Evolutionary conservation across 106 monocot species (phyloP).

Genomic region (Triglochin maritima): DNA sequence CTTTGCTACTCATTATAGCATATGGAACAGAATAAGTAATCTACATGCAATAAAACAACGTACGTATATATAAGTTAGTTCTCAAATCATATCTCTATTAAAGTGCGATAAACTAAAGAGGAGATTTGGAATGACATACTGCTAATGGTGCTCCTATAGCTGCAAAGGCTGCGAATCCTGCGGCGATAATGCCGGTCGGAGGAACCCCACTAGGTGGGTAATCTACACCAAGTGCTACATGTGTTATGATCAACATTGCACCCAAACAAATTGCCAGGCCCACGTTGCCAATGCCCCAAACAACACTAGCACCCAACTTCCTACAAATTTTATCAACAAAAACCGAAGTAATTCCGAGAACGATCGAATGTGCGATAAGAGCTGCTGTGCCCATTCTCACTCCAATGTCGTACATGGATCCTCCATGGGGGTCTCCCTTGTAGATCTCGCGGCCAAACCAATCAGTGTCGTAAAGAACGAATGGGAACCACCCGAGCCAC

Average conservation of each 20-base stretch:
- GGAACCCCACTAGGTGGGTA: slow-evolving; percentile 41
- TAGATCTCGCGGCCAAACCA: slow-evolving; percentile 97
- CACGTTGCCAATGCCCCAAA: slow-evolving; percentile 78
- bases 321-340: slow-evolving; percentile 58
- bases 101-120: neutral
- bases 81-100: neutral
- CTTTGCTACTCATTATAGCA: slow-evolving; percentile 77
- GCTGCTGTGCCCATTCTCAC: slow-evolving; percentile 84
- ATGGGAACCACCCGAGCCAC: slow-evolving; percentile 90
- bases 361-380: slow-evolving; percentile 75
- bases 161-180: slow-evolving; percentile 55
- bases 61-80: neutral
- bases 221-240: slow-evolving; percentile 36
- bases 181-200: slow-evolving; percentile 53
- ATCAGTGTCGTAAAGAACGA: slow-evolving; percentile 80
- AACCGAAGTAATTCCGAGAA: slow-evolving; percentile 79
- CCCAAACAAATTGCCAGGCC: slow-evolving; percentile 64
- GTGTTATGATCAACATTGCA: slow-evolving; percentile 73
- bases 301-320: slow-evolving; percentile 79
- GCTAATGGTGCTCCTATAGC: slow-evolving; percentile 65
- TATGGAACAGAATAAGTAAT: slow-evolving; percentile 89
- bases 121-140: slow-evolving; percentile 23
- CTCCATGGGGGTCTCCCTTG: slow-evolving; percentile 59
- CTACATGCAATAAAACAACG: slow-evolving; percentile 23
- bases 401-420: slow-evolving; percentile 52